These are phyloP conservation scores for Botrytis hyacinthi DNA, from an alignment of 2,329 filamentous ascomycete species.

Conservation along the genomic window DNA sequence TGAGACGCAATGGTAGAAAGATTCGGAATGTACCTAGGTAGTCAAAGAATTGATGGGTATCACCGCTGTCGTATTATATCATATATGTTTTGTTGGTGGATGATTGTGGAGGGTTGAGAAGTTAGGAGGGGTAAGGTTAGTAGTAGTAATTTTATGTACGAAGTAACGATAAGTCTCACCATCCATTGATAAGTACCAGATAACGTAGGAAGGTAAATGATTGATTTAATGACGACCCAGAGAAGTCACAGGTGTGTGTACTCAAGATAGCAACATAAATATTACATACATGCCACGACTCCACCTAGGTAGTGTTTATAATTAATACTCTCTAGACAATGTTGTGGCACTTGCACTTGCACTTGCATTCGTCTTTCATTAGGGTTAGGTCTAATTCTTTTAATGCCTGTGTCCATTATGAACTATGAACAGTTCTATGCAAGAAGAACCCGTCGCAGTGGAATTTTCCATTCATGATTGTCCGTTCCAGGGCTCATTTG, in stretches of 20 bases:
- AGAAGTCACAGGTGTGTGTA: neutral
- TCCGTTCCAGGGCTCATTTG: neutral
- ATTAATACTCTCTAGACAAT: neutral
- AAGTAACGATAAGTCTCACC: neutral
- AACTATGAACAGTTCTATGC: neutral
- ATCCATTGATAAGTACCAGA: neutral
- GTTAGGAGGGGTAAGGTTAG: neutral
- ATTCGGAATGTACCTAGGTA: neutral
- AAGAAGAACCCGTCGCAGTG: constrained; percentile 5
- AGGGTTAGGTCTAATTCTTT: constrained; percentile 6
- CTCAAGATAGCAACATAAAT: neutral
- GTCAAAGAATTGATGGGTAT: neutral
- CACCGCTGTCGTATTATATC: neutral
- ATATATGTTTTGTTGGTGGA: neutral
- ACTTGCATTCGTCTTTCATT: neutral
- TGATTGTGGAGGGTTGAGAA: neutral
- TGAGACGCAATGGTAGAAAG: neutral
- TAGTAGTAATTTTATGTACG: neutral
- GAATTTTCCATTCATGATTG: neutral
- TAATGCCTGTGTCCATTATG: neutral
- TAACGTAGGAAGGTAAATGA: neutral
- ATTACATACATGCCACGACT: neutral
- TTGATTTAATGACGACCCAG: neutral
- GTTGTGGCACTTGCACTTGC: neutral
- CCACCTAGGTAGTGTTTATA: neutral